Evolutionary conservation across 805 yeast genomes (phyloP).

Genomic region (Brettanomyces nanus): DNA sequence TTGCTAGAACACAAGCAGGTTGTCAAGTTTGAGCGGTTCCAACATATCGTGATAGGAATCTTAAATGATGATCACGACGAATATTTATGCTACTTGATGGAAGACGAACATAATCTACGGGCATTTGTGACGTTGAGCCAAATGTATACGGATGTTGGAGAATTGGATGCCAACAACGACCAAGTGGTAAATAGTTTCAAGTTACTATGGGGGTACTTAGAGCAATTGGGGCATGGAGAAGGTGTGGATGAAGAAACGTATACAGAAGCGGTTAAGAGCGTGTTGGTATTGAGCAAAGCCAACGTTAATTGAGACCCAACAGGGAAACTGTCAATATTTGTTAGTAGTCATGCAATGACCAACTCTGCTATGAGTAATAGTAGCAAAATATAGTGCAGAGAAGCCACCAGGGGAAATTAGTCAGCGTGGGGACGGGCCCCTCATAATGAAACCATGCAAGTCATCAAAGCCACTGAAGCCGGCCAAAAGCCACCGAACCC

Average conservation of each 20-base stretch:
- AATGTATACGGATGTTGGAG: conserved; percentile 8
- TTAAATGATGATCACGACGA: conserved; percentile 6
- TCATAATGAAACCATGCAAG: too few relatives aligned
- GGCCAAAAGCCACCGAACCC: too few relatives aligned
- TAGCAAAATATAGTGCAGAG: too few relatives aligned
- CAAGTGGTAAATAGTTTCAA: conserved; percentile 6
- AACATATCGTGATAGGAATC: conserved; percentile 6
- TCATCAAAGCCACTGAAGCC: too few relatives aligned
- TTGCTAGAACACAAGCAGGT: conserved; percentile 3
- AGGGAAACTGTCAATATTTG: too few relatives aligned
- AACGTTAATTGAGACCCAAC: not conserved
- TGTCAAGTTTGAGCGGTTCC: conserved; percentile 10
- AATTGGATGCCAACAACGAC: conserved; percentile 10
- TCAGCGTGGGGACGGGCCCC: too few relatives aligned
- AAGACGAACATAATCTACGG: conserved; percentile 7
- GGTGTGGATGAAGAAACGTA: not conserved
- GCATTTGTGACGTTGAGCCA: conserved; percentile 8
- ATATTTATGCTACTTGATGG: conserved; percentile 5
- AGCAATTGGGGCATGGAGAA: not conserved
- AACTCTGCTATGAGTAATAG: too few relatives aligned
- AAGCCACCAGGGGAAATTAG: too few relatives aligned
- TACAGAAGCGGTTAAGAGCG: conserved; percentile 1
- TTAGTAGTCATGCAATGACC: too few relatives aligned
- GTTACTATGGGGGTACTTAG: conserved; percentile 8
- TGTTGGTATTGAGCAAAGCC: too few relatives aligned